Percentiles rank a stretch among this genome's conserved stretches.
Evolutionary conservation across 73 alveolate genomes (phyloP).

Genomic region (Paramecium primaurelia): DNA sequence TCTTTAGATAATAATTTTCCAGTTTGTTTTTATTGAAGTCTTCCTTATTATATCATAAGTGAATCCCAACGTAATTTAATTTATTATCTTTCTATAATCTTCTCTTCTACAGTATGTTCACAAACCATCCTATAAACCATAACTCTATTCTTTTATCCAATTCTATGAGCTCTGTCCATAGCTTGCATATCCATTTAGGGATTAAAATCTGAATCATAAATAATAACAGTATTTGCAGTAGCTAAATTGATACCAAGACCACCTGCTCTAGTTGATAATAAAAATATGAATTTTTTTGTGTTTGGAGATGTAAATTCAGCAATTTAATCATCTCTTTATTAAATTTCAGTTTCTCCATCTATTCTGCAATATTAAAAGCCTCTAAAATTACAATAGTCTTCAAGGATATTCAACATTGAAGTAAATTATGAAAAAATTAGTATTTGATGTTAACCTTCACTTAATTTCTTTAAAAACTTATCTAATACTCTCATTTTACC

Average conservation of each 20-base stretch:
- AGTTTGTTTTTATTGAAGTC: constrained; percentile 76
- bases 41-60: constrained; percentile 93
- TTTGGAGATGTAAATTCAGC: constrained; percentile 76
- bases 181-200: constrained; percentile 99
- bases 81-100: constrained; percentile 95
- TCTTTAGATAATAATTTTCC: constrained; percentile 84
- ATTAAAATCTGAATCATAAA: constrained; percentile 99
- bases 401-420: constrained; percentile 93
- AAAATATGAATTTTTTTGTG: constrained; percentile 84
- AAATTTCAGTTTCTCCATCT: constrained; percentile 87
- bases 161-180: constrained; percentile 99
- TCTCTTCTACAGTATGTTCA: constrained; percentile 96
- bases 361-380: constrained; percentile 92
- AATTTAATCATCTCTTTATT: constrained; percentile 74
- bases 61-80: constrained; percentile 95
- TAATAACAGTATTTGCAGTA: constrained; percentile 98
- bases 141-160: constrained; percentile 97
- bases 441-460: constrained; percentile 75
- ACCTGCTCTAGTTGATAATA: constrained; percentile 98
- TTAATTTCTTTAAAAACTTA: constrained; percentile 80
- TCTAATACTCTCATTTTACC: constrained; percentile 90
- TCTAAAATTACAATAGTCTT: constrained; percentile 97
- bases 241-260: constrained; percentile 96
- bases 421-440: constrained; percentile 94
- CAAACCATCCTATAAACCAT: constrained; percentile 90